Conservation (phyloP, 306 rosid species). For the Glycine soja region DNA sequence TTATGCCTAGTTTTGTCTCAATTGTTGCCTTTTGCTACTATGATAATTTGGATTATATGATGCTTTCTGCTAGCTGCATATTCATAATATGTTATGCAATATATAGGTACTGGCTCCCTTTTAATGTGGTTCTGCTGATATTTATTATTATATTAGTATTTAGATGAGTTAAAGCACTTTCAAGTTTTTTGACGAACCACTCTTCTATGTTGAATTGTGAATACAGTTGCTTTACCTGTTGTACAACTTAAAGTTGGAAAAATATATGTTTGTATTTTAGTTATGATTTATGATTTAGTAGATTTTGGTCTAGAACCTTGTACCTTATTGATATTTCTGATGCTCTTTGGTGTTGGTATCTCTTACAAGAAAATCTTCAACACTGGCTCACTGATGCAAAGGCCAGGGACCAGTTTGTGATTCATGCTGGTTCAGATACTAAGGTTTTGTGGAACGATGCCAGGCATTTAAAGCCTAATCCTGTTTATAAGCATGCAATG, state of each 20-base stretch:
- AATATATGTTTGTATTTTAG: background rate
- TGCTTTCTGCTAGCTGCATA: background rate
- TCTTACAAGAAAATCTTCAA: constrained; percentile 81
- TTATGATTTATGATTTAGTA: constrained; percentile 6
- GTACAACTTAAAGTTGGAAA: background rate
- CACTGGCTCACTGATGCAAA: constrained; percentile 88
- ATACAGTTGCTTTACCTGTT: background rate
- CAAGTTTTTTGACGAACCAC: background rate
- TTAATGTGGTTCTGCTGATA: background rate
- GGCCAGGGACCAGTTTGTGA: constrained; percentile 92
- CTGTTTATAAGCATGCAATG: constrained; percentile 81
- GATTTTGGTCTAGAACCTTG: background rate
- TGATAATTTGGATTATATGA: too few relatives aligned
- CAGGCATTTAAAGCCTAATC: constrained; percentile 80
- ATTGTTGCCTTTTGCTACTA: background rate
- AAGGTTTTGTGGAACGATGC: constrained; percentile 96
- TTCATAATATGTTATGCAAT: background rate
- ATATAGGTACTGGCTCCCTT: background rate
- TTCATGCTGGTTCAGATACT: constrained; percentile 85
- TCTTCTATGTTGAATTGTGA: background rate
- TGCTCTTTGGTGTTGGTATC: background rate
- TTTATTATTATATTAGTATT: background rate
- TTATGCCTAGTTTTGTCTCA: background rate
- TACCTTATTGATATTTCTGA: constrained; percentile 14
- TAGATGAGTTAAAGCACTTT: background rate